Evolutionary conservation across 257 asterid genomes (phyloP).

Genomic region (Fraxinus anomala): DNA sequence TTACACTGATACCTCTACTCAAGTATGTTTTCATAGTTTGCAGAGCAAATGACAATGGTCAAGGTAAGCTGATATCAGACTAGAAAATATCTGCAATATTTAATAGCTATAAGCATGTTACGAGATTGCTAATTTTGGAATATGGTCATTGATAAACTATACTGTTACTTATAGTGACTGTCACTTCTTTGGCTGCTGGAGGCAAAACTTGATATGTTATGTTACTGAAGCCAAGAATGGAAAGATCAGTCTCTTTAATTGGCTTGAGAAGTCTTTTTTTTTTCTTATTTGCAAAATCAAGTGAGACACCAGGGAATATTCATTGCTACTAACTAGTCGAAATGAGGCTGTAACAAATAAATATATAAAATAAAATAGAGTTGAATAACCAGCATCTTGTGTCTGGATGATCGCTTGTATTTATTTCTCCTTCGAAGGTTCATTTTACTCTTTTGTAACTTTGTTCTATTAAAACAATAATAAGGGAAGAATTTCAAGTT

Average conservation of each 20-base stretch:
- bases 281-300: background rate
- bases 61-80: conserved; percentile 53
- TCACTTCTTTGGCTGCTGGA: background rate
- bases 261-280: background rate
- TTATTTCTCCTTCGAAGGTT: no score
- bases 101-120: background rate
- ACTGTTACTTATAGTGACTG: background rate
- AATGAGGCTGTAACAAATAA: background rate
- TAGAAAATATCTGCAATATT: background rate
- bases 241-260: background rate
- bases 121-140: background rate
- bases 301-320: no score
- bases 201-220: no score
- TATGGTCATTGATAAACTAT: background rate
- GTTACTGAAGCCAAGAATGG: background rate
- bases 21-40: conserved; percentile 39
- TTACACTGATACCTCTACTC: conserved; percentile 89
- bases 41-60: conserved; percentile 94
- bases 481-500: no score
- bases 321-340: no score
- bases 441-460: no score
- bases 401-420: no score
- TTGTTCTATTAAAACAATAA: no score
- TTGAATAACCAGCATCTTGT: no score
- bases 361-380: background rate